A percentile compares a stretch with the other conserved stretches of the same genome.
phyloP scores from a whole-genome alignment of 2,329 filamentous ascomycete species.

The Seiridium unicorne region DNA sequence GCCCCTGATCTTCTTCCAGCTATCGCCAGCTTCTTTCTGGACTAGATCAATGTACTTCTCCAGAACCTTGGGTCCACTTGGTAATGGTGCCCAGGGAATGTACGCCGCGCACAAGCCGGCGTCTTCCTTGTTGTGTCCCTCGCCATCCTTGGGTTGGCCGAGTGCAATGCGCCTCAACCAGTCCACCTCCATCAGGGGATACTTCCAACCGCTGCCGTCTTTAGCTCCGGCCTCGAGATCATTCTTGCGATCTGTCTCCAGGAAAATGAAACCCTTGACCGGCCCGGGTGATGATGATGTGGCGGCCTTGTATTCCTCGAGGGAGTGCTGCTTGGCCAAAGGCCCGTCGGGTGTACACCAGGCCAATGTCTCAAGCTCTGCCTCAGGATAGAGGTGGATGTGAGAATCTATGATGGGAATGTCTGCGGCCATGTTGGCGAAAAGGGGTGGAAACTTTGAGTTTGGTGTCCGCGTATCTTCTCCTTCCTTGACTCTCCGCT shows the following conservation, averaged over 20 bases:
- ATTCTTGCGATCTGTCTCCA: conserved; percentile 77
- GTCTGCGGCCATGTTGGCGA: conserved; percentile 22
- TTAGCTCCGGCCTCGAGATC: conserved; percentile 45
- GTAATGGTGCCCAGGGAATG: conserved; percentile 84
- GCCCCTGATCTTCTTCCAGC: conserved; percentile 70
- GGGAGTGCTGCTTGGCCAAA: conserved; percentile 62
- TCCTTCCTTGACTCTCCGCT: not conserved
- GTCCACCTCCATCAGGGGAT: conserved; percentile 69
- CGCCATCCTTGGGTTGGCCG: conserved; percentile 53
- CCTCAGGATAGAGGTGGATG: conserved; percentile 80
- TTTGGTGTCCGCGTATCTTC: not conserved
- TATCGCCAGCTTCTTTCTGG: conserved; percentile 58
- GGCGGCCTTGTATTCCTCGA: conserved; percentile 59
- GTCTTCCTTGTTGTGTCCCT: conserved; percentile 55
- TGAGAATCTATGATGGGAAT: conserved; percentile 81
- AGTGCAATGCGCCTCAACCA: conserved; percentile 66
- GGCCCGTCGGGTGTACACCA: conserved; percentile 65
- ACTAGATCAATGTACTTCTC: conserved; percentile 64
- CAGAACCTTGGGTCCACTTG: conserved; percentile 60
- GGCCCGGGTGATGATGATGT: conserved; percentile 37
- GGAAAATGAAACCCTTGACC: conserved; percentile 72
- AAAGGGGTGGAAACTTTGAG: no score
- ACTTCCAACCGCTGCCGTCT: conserved; percentile 59
- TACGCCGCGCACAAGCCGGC: conserved; percentile 63
- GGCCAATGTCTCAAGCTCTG: conserved; percentile 63